Base-by-base conservation (phyloP, 805 yeast genomes). In the Pichia cephalocereana region DNA sequence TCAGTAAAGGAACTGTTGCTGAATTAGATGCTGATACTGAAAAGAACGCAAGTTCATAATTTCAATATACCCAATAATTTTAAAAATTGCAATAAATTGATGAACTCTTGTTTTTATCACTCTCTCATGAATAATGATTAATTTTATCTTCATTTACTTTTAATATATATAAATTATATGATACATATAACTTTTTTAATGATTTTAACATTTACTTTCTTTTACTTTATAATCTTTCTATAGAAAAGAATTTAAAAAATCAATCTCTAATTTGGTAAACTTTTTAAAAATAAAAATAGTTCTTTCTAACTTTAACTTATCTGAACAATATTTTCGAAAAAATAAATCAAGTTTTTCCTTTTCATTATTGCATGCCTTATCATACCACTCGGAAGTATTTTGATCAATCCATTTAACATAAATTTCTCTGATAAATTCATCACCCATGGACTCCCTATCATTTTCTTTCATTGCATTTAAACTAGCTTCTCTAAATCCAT, bases 1-100 rank as follows among this genome's bases (percentile, higher is more conserved):
- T 67, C 46, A 63, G 60, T n/a, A 47, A 50, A 41, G 23, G 31
- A 12, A n/a, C 42, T 10, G 37, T 31, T 38, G 40, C 6, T 4
- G 32, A 30, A 30, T 34, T 15, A 12, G 17, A 34, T 34, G n/a
- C 10, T 8, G 40, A 41, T 10, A 27, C 30, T 14, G 44, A 41
- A 31, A 41, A 41, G n/a, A 31, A 41, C 7, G n/a, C 17, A n/a
- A 34, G 17, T 15, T 11, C 44, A 5, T 5, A 23, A 23, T 23
- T 23, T 23, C 26, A 23, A 23, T 23, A 34, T 34, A 34, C 37
- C 37, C 37, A 34, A 34, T 26, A 3, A 26, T 5, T 23, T 23
- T 6, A 23, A 23, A 23, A 23, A 4, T 23, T 23, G 26, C 6
- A 23, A 23, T 23, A 5, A 23, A 23, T 19, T 19, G 23, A 19